These are phyloP conservation scores for Ophiostoma angusticollis DNA, from an alignment of 2,329 filamentous ascomycete genomes.

Conservation along the genomic window DNA sequence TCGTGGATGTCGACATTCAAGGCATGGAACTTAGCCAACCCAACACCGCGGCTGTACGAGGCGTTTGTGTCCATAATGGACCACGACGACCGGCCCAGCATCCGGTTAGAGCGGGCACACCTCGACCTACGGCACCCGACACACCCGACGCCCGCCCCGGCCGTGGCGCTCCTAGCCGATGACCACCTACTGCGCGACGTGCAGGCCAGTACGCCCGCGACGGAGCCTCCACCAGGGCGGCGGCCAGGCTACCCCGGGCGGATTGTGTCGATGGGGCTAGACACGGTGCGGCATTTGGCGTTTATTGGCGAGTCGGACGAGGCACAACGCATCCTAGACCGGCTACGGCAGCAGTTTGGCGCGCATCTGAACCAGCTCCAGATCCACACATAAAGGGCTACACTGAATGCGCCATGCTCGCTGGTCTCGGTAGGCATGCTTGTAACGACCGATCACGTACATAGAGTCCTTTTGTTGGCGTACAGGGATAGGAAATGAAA, in stretches of 20 bases:
- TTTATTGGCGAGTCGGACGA: constrained; percentile 27
- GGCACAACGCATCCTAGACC: constrained; percentile 26
- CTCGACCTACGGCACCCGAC: constrained; percentile 42
- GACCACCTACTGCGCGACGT: constrained; percentile 14
- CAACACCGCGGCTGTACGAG: constrained; percentile 38
- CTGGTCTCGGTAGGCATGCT: too few relatives aligned
- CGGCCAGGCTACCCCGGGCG: constrained; percentile 14
- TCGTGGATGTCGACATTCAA: constrained; percentile 41
- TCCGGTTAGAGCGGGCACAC: constrained; percentile 37
- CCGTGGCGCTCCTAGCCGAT: constrained; percentile 31
- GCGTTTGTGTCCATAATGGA: constrained; percentile 36
- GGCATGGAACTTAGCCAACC: constrained; percentile 30
- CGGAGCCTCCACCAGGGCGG: constrained; percentile 16
- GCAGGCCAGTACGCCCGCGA: constrained; percentile 3
- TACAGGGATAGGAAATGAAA: too few relatives aligned
- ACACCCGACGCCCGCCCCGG: constrained; percentile 32
- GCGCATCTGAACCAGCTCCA: constrained; percentile 9
- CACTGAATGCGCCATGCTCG: too few relatives aligned
- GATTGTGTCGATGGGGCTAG: constrained; percentile 29
- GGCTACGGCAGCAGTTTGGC: constrained; percentile 13
- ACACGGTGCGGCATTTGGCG: constrained; percentile 33
- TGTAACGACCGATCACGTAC: too few relatives aligned
- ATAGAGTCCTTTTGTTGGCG: too few relatives aligned
- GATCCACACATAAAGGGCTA: constrained; percentile 4
- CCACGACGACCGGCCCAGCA: constrained; percentile 21